Evolutionary conservation across 352 stramenopile species (phyloP), one percentile per base, ranked within the genome.

Genomic region (Globisporangium orthogonon): DNA sequence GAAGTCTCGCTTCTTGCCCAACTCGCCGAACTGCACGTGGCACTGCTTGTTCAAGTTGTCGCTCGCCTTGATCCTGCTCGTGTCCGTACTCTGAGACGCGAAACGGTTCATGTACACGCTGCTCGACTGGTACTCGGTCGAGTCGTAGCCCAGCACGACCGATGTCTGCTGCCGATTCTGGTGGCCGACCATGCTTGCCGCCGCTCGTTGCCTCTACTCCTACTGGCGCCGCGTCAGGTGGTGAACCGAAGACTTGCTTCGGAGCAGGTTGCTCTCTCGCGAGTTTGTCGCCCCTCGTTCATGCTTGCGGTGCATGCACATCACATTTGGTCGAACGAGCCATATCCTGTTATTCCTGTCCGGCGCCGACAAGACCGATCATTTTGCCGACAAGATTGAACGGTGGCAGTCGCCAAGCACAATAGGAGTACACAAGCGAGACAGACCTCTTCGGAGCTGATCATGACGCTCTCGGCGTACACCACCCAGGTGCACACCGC

Each of bases 21-120:
- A 70, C 37, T 87, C 73, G 14, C 81, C 81, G 58, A 89, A 87
- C 44, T 86, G 63, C 17, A 89, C 76, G 48, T 87, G 73, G 30
- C 66, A 88, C 49, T 77, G 53, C 58, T 84, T 89, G 57, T 88
- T 89, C 17, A 76, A 54, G 49, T 87, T 87, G 31, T 66, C 58
- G 15, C 52, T 29, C 18, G 52, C 40, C 14, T 62, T 67, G 35
- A 53, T 56, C 10, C 54, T 7, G 50, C 48, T 50, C 9, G 29
- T n/a, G 33, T 54, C 39, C 14, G 35, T 41, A 11, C 56, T 52
- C 15, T n/a, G 9, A n/a, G 47, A 45, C 33, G 70, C 63, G 47
- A 69, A 63, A 45, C 78, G 60, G 40, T 83, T 83, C 69, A 87
- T 86, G 23, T 66, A 58, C 1, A 50, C 49, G n/a, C 55, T 72